Percentiles rank a stretch among this genome's conserved stretches.
These are phyloP conservation scores for Cordyceps farinosa DNA, from an alignment of 2,329 filamentous ascomycete genomes.

Conservation along the genomic window DNA sequence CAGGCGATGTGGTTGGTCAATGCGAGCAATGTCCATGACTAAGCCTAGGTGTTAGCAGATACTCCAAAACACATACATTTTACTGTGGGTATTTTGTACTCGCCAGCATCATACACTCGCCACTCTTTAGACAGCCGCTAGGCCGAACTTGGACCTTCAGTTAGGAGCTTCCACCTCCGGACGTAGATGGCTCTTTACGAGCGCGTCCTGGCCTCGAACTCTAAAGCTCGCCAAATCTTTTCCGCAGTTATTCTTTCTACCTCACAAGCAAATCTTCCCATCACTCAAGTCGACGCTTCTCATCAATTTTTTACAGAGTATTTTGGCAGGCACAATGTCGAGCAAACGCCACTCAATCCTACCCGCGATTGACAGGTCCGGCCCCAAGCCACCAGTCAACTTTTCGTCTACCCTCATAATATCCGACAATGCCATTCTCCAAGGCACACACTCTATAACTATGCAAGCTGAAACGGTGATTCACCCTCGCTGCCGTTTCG, in stretches of 20 bases:
- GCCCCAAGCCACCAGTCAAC: conserved; percentile 58
- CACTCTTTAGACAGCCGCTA: neutral
- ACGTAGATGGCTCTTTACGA: neutral
- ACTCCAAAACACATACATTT: conserved; percentile 19
- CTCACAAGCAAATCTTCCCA: neutral
- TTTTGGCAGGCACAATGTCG: conserved; percentile 29
- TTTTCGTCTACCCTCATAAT: conserved; percentile 60
- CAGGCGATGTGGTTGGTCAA: conserved; percentile 40
- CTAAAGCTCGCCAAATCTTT: neutral
- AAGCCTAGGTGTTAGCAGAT: conserved; percentile 31
- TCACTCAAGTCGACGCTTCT: neutral
- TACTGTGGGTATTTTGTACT: neutral
- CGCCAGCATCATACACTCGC: neutral
- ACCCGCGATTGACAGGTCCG: conserved; percentile 49
- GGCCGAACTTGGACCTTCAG: neutral
- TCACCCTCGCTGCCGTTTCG: conserved; percentile 80
- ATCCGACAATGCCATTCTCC: conserved; percentile 59
- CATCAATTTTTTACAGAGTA: neutral
- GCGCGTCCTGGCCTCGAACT: neutral
- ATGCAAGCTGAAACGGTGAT: conserved; percentile 75
- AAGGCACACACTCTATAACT: conserved; percentile 72
- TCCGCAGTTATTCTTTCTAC: neutral
- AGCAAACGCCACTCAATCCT: conserved; percentile 55
- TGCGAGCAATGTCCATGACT: conserved; percentile 28
- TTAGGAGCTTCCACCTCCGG: conserved; percentile 9